Evolutionary conservation across 192 early-diverging fungal species (phyloP).

Genomic region (Coemansia sp.): DNA sequence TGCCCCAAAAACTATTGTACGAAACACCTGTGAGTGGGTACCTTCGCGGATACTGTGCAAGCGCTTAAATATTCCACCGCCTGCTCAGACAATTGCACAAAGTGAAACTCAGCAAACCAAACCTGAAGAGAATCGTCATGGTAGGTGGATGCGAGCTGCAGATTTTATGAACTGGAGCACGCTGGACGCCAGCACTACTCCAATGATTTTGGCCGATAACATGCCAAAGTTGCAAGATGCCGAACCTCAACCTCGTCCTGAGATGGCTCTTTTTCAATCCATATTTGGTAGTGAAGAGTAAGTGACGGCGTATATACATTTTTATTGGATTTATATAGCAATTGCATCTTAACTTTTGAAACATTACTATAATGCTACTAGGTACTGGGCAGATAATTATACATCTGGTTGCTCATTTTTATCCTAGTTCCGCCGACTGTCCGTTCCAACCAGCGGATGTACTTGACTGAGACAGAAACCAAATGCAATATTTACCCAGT

Average conservation of each 20-base stretch:
- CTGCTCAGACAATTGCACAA: constrained; percentile 7
- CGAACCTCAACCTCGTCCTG: constrained; percentile 6
- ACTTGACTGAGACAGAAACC: constrained; percentile 67
- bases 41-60: constrained; percentile 32
- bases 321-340: background rate
- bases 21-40: constrained; percentile 25
- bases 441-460: constrained; percentile 72
- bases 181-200: background rate
- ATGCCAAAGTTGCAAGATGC: background rate
- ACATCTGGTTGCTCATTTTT: constrained; percentile 66
- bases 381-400: constrained; percentile 66
- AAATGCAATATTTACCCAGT: constrained; percentile 73
- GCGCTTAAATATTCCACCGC: constrained; percentile 29
- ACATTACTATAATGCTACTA: constrained; percentile 53
- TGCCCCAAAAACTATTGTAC: background rate
- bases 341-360: too few relatives aligned
- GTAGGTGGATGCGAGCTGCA: constrained; percentile 19
- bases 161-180: constrained; percentile 12
- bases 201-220: background rate
- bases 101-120: background rate
- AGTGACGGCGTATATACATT: background rate
- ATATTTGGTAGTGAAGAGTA: constrained; percentile 27
- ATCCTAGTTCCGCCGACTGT: constrained; percentile 83
- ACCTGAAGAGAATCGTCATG: background rate
- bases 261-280: constrained; percentile 26